Evolutionary conservation across 495 filamentous ascomycete genomes (phyloP).

Genomic region (Hypoxylon trugodes): DNA sequence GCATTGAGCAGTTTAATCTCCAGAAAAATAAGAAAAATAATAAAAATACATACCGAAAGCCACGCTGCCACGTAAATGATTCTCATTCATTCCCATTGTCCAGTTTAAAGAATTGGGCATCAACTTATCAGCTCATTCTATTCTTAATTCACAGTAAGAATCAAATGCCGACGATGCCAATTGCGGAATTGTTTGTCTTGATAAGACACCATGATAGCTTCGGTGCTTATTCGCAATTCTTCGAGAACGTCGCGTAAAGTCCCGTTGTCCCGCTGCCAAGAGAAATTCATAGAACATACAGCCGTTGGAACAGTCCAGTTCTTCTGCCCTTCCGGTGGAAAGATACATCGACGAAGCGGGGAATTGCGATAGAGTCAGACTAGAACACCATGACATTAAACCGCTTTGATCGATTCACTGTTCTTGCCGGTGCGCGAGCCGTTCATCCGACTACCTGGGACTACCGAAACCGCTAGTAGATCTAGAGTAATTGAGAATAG

Average conservation of each 20-base stretch:
- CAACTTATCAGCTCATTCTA: constrained; percentile 14
- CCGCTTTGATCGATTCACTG: constrained; percentile 14
- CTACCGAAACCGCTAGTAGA: constrained; percentile 29
- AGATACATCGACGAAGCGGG: constrained; percentile 28
- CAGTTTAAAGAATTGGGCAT: constrained; percentile 21
- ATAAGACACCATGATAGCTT: constrained; percentile 7
- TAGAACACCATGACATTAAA: constrained; percentile 13
- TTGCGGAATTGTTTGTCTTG: constrained; percentile 15
- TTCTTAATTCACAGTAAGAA: background rate
- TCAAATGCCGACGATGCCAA: background rate
- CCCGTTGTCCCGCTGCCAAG: constrained; percentile 23
- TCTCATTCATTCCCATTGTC: too few species aligned
- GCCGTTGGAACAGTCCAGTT: constrained; percentile 21
- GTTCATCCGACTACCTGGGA: constrained; percentile 28
- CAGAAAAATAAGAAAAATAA: background rate
- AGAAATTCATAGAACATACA: constrained; percentile 10
- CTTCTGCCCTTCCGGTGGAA: constrained; percentile 11
- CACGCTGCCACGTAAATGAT: background rate
- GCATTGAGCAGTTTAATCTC: too few species aligned
- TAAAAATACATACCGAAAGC: constrained; percentile 5
- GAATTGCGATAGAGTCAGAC: constrained; percentile 6
- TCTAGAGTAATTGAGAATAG: constrained; percentile 19
- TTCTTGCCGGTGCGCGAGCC: constrained; percentile 31
- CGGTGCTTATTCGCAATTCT: constrained; percentile 9
- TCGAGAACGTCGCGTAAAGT: constrained; percentile 18